These are phyloP conservation scores for Verticillium longisporum DNA, from an alignment of 2,329 filamentous ascomycete species.

Conservation along the genomic window DNA sequence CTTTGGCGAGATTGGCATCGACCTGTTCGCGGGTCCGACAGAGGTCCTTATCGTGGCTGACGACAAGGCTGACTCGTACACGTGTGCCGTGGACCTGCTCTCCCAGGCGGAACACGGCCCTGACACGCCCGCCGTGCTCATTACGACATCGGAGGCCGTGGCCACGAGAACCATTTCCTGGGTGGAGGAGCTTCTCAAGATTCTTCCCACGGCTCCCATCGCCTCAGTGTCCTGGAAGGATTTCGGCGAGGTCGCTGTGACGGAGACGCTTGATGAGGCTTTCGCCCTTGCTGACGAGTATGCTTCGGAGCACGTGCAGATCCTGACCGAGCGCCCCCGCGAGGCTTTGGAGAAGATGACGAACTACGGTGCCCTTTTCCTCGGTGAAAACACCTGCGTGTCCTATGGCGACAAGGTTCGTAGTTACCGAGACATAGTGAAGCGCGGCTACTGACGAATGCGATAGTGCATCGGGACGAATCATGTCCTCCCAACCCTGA, in stretches of 20 bases:
- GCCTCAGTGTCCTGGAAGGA: constrained; percentile 35
- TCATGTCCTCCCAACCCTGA: constrained; percentile 43
- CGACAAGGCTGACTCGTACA: constrained; percentile 35
- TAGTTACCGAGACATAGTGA: not conserved
- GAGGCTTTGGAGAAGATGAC: constrained; percentile 43
- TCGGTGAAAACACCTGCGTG: constrained; percentile 45
- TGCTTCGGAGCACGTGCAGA: constrained; percentile 44
- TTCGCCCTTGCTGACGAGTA: constrained; percentile 38
- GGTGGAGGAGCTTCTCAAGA: constrained; percentile 29
- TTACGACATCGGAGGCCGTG: constrained; percentile 36
- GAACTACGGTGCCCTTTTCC: constrained; percentile 42
- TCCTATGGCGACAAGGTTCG: constrained; percentile 45
- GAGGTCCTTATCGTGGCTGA: constrained; percentile 45
- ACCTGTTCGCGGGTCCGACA: constrained; percentile 45
- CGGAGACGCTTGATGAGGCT: constrained; percentile 31
- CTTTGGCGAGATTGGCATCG: constrained; percentile 47
- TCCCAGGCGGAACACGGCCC: constrained; percentile 45
- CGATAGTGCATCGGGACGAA: constrained; percentile 46
- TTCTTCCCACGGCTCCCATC: constrained; percentile 33
- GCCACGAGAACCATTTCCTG: constrained; percentile 27
- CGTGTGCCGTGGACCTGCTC: constrained; percentile 36
- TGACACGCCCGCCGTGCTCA: constrained; percentile 41
- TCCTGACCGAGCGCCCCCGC: constrained; percentile 36
- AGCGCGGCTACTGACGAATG: not conserved
- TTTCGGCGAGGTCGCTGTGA: constrained; percentile 38